phyloP scores from a whole-genome alignment of 768 basidiomycete genomes.

The Termitomyces sp. region DNA sequence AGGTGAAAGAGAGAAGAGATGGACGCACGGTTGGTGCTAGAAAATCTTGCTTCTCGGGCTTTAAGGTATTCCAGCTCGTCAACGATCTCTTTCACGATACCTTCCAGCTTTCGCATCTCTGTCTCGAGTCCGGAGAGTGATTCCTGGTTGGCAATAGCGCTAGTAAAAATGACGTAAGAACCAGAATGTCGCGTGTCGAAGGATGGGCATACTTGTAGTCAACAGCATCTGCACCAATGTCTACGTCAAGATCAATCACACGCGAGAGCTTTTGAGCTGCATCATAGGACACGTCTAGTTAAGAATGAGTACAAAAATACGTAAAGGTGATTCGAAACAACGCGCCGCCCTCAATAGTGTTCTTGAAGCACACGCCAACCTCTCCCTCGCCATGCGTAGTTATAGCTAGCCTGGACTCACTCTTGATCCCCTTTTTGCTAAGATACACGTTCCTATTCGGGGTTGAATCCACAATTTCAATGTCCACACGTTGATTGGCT shows the following conservation, averaged over 20 bases:
- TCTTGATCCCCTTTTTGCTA: conserved; percentile 82
- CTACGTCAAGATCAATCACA: conserved; percentile 88
- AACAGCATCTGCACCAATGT: conserved; percentile 97
- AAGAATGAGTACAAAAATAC: background rate
- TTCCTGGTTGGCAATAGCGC: conserved; percentile 98
- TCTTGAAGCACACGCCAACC: conserved; percentile 93
- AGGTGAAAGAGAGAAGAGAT: background rate
- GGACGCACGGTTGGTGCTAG: conserved; percentile 81
- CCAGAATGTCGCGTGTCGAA: background rate
- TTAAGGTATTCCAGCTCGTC: conserved; percentile 94
- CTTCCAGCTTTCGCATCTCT: conserved; percentile 97
- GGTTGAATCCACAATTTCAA: conserved; percentile 91
- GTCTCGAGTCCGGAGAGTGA: conserved; percentile 93
- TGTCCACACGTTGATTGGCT: conserved; percentile 76
- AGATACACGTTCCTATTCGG: conserved; percentile 85
- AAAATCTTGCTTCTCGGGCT: conserved; percentile 82
- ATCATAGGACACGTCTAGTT: conserved; percentile 39
- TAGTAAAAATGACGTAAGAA: conserved; percentile 25
- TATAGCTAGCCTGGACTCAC: conserved; percentile 88
- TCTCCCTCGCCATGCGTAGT: conserved; percentile 93
- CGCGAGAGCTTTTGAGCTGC: conserved; percentile 49
- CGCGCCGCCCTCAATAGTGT: conserved; percentile 70
- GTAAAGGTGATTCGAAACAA: background rate
- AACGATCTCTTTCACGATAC: conserved; percentile 87
- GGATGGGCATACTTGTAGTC: conserved; percentile 82